These are phyloP conservation scores for Lachancea dasiensis DNA, from an alignment of 805 yeast species.

Conservation along the genomic window DNA sequence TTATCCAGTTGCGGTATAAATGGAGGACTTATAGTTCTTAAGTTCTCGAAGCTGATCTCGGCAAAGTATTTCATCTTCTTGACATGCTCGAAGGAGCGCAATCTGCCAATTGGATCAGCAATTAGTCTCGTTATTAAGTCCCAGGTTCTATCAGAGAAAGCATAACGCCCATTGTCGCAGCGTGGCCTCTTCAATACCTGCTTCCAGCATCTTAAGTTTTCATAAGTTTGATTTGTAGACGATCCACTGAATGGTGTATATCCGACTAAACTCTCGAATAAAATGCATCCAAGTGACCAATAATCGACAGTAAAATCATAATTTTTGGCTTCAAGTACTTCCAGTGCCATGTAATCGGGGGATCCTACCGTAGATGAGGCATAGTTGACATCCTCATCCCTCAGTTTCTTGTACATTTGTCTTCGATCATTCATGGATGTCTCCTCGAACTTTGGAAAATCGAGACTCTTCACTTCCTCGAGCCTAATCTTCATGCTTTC, in stretches of 20 bases:
- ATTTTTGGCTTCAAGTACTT: constrained; percentile 87
- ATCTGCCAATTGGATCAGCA: constrained; percentile 69
- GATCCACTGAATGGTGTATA: constrained; percentile 97
- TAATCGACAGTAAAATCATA: constrained; percentile 97
- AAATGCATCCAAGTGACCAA: constrained; percentile 97
- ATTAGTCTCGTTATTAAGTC: constrained; percentile 71
- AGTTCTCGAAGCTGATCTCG: constrained; percentile 71
- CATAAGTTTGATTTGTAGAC: constrained; percentile 88
- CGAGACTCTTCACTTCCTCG: constrained; percentile 68
- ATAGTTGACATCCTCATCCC: constrained; percentile 70
- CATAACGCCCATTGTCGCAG: constrained; percentile 84
- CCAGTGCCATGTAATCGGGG: constrained; percentile 98
- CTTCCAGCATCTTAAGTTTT: constrained; percentile 89
- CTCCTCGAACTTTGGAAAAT: constrained; percentile 55
- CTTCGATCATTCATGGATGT: constrained; percentile 84
- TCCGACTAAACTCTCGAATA: constrained; percentile 93
- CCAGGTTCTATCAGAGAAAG: constrained; percentile 97
- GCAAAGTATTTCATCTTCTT: constrained; percentile 73
- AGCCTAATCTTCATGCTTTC: constrained; percentile 79
- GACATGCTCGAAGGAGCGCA: constrained; percentile 76
- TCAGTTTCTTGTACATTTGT: constrained; percentile 68
- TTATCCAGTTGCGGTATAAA: constrained; percentile 95
- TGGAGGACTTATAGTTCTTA: constrained; percentile 78
- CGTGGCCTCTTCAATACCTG: constrained; percentile 84
- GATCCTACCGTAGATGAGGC: constrained; percentile 97